phyloP scores from a whole-genome alignment of 495 filamentous ascomycete genomes.

The Friedmanniomyces simplex region DNA sequence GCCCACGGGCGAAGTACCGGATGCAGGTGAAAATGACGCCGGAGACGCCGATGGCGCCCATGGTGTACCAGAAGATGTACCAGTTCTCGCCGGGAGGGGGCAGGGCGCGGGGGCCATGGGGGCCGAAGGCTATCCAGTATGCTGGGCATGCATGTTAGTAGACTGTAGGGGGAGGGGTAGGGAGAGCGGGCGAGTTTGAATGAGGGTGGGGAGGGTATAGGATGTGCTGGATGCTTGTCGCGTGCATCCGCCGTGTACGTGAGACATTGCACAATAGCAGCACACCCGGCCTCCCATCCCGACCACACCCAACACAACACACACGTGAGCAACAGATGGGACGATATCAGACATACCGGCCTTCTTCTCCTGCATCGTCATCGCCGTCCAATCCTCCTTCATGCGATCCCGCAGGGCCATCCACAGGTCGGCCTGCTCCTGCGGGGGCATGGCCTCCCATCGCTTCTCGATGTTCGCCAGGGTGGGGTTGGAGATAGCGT shows the following conservation, averaged over 20 bases:
- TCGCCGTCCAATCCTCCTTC: slow-evolving; percentile 91
- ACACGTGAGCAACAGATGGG: not conserved
- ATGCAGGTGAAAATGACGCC: slow-evolving; percentile 26
- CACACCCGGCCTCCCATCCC: not conserved
- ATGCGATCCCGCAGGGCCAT: slow-evolving; percentile 95
- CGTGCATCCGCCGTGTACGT: no score
- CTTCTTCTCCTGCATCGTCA: slow-evolving; percentile 96
- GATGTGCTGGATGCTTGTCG: no score
- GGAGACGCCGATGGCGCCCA: slow-evolving; percentile 38
- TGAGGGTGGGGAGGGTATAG: no score
- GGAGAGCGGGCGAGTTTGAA: not conserved
- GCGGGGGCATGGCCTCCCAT: slow-evolving; percentile 92
- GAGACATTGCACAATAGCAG: no score
- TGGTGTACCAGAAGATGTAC: slow-evolving; percentile 62
- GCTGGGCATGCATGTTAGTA: slow-evolving; percentile 43
- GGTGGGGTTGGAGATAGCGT: slow-evolving; percentile 95
- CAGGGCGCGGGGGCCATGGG: slow-evolving; percentile 79
- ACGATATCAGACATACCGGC: slow-evolving; percentile 60
- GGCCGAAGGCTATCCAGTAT: slow-evolving; percentile 97
- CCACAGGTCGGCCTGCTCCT: slow-evolving; percentile 98
- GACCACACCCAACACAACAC: not conserved
- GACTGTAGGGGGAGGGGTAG: slow-evolving; percentile 1
- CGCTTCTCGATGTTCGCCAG: slow-evolving; percentile 97
- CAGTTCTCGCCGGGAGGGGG: slow-evolving; percentile 71
- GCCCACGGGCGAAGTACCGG: slow-evolving; percentile 43